A percentile compares a stretch with the other conserved stretches of the same genome.
Evolutionary conservation across 75 land plant species (phyloP).

Genomic region (Pinus tabuliformis): DNA sequence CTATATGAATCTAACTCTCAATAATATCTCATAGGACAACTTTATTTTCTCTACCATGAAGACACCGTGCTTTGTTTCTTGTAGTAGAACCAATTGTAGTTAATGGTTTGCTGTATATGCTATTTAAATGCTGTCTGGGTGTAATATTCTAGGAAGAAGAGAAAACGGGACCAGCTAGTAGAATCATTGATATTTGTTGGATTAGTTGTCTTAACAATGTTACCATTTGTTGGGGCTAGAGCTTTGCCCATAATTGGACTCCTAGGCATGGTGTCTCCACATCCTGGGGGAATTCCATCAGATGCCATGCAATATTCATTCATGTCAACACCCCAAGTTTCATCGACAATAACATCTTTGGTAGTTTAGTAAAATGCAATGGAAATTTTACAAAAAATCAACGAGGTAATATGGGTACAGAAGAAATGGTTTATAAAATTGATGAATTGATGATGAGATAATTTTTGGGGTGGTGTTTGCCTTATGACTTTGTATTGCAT

Average conservation of each 20-base stretch:
- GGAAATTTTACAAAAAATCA: slow-evolving; percentile 55
- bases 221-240: slow-evolving; percentile 34
- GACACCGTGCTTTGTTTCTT: too few relatives aligned
- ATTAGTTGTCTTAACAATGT: slow-evolving; percentile 32
- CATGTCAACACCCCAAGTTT: slow-evolving; percentile 19
- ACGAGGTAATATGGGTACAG: slow-evolving; percentile 32
- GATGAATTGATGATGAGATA: neutral
- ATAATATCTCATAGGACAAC: too few relatives aligned
- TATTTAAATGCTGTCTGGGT: neutral
- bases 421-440: neutral
- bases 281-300: slow-evolving; percentile 30
- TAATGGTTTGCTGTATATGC: too few relatives aligned
- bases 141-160: slow-evolving; percentile 53
- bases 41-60: too few relatives aligned
- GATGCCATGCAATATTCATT: slow-evolving; percentile 7
- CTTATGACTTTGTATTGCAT: neutral
- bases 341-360: slow-evolving; percentile 15
- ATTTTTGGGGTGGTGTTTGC: neutral
- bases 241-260: slow-evolving; percentile 30
- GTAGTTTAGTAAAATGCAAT: slow-evolving; percentile 37
- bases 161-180: slow-evolving; percentile 96
- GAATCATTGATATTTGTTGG: slow-evolving; percentile 58
- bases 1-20: too few relatives aligned
- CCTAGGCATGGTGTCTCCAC: slow-evolving; percentile 24
- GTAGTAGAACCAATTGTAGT: too few relatives aligned